Evolutionary conservation across 208 protist genomes (phyloP).

Genomic region (Strigomonas culicis): DNA sequence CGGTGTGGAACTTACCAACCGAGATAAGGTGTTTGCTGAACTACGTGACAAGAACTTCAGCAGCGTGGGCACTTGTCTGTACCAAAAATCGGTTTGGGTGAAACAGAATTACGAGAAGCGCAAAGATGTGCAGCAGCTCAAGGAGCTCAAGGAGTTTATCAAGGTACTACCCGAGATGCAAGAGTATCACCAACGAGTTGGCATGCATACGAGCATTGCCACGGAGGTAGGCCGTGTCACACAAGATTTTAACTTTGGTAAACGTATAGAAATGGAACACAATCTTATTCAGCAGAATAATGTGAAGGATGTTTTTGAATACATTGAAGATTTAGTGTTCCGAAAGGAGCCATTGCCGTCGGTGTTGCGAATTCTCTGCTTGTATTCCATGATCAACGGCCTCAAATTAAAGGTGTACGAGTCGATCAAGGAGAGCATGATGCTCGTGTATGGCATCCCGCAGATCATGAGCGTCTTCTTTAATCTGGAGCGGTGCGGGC

Average conservation of each 20-base stretch:
- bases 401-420: constrained; percentile 65
- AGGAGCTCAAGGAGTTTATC: constrained; percentile 89
- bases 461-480: constrained; percentile 60
- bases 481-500: constrained; percentile 47
- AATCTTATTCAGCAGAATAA: constrained; percentile 70
- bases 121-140: constrained; percentile 80
- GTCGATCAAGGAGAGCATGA: constrained; percentile 67
- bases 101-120: constrained; percentile 86
- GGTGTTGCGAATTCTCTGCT: constrained; percentile 71
- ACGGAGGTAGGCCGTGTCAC: constrained; percentile 73
- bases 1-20: constrained; percentile 32
- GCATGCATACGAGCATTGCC: constrained; percentile 76
- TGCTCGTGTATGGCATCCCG: constrained; percentile 85
- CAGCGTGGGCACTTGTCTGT: constrained; percentile 63
- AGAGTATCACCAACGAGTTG: constrained; percentile 74
- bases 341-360: constrained; percentile 43
- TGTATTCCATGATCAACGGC: constrained; percentile 78
- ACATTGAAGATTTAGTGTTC: constrained; percentile 83
- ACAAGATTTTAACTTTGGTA: constrained; percentile 58
- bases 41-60: constrained; percentile 80
- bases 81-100: constrained; percentile 80
- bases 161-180: constrained; percentile 82
- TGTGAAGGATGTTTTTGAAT: constrained; percentile 67
- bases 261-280: constrained; percentile 69
- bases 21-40: constrained; percentile 74